Conservation (phyloP, 176 grass and related monocot species). For the Luzula sylvatica region DNA sequence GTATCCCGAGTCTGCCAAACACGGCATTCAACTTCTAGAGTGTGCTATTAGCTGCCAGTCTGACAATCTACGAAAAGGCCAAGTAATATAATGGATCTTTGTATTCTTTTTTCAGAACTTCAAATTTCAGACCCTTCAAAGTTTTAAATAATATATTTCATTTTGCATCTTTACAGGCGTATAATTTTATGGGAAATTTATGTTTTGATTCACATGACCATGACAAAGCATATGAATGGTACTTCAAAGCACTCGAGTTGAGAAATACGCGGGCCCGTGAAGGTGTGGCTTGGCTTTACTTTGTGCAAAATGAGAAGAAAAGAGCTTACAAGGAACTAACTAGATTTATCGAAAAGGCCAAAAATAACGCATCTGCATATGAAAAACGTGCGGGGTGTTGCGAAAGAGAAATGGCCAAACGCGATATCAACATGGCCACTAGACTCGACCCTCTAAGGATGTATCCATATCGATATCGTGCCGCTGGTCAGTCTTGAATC, state of each 20-base stretch:
- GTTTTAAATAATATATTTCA: too few species aligned
- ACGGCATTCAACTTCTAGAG: constrained; percentile 79
- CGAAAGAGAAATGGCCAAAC: constrained; percentile 64
- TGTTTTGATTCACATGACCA: constrained; percentile 83
- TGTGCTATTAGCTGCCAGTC: constrained; percentile 78
- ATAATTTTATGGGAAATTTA: constrained; percentile 95
- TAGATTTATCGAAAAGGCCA: constrained; percentile 65
- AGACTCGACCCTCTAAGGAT: constrained; percentile 72
- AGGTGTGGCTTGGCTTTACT: constrained; percentile 79
- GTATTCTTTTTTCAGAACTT: too few species aligned
- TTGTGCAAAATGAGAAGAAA: constrained; percentile 66
- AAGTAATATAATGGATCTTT: too few species aligned
- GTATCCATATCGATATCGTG: constrained; percentile 95
- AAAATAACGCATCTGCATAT: constrained; percentile 65
- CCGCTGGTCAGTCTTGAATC: constrained; percentile 49
- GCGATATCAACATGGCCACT: constrained; percentile 65
- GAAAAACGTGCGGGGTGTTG: constrained; percentile 89
- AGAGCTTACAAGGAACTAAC: constrained; percentile 81
- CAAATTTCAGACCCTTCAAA: too few species aligned
- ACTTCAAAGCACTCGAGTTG: constrained; percentile 66
- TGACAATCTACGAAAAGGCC: constrained; percentile 94
- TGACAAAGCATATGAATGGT: constrained; percentile 73
- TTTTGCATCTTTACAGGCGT: constrained; percentile 42
- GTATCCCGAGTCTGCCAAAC: constrained; percentile 38
- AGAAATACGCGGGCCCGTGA: constrained; percentile 93